Conservation (phyloP, 2,329 filamentous ascomycete genomes). For the Cyclaneusma minus region DNA sequence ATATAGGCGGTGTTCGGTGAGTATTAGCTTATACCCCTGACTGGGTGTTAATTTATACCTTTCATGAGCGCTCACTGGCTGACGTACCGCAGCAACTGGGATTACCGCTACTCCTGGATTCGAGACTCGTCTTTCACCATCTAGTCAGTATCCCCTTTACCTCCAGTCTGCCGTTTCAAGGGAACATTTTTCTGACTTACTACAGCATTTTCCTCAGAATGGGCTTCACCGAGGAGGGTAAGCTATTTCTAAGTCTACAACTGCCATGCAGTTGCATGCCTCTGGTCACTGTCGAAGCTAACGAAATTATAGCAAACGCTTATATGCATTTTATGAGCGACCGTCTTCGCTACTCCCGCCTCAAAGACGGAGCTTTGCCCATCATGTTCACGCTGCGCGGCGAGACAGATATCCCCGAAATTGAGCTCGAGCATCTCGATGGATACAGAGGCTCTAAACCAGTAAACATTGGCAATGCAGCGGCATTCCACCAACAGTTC, state of each 20-base stretch:
- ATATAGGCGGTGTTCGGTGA: constrained; percentile 45
- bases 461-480: constrained; percentile 64
- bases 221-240: constrained; percentile 59
- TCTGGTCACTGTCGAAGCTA: no score
- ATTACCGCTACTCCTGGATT: constrained; percentile 67
- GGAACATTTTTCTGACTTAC: no score
- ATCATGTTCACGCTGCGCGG: constrained; percentile 75
- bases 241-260: no score
- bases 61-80: neutral
- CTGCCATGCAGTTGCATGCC: no score
- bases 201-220: constrained; percentile 59
- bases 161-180: constrained; percentile 3
- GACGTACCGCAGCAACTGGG: constrained; percentile 35
- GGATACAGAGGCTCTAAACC: constrained; percentile 57
- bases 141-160: no score
- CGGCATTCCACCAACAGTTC: constrained; percentile 61
- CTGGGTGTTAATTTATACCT: neutral
- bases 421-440: constrained; percentile 52
- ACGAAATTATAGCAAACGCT: no score
- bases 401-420: constrained; percentile 58
- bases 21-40: neutral
- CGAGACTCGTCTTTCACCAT: constrained; percentile 65
- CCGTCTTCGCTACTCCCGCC: constrained; percentile 46
- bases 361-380: constrained; percentile 45
- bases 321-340: constrained; percentile 70